Base-by-base conservation (phyloP, 768 basidiomycete species). In the Aureoboletus auriporus region DNA sequence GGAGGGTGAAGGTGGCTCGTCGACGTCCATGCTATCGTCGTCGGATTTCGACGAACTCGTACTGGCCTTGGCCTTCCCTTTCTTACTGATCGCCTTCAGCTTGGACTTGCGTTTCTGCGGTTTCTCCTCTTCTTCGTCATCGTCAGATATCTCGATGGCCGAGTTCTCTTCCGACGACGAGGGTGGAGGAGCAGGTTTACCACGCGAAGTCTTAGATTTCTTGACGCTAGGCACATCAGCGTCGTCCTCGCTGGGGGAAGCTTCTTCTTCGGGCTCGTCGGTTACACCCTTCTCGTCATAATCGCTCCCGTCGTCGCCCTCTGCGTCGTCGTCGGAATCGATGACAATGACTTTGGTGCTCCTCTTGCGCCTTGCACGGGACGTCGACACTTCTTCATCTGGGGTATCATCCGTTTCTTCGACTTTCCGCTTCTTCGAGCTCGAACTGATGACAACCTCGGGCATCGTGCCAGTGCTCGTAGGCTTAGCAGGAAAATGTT, bases 21-120 rank as follows among this genome's bases (percentile, higher is more conserved):
- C 82, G 16, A 84, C 72, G 33, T 81, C 82, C 80, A 84, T 84
- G 27, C 56, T 63, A n/a, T 70, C 70, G 33, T 69, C 71, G 29
- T 71, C 74, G 4, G 63, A 73, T 58, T 59, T 66, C 45, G 63
- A 48, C 47, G 66, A 69, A n/a, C 49, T 69, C 38, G 52, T 46
- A 31, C 27, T 50, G 14, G 55, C 50, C 48, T 63, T 64, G 14
- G 28, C 53, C 29, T 65, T 67, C 42, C 47, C 54, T 11, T 56
- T 60, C 16, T 26, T 56, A 6, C 46, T 48, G 4, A 55, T 55
- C 30, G 49, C 53, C 44, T 66, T 70, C 34, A 45, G 39, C 0
- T 34, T 42, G 23, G 54, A 6, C 51, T 35, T 71, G 67, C 17
- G 58, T 60, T 53, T 74, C 69, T 4, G 69, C 58, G 34, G 60